Base-by-base conservation (phyloP, 257 asterid genomes). In the Solanum sparsipilum region DNA sequence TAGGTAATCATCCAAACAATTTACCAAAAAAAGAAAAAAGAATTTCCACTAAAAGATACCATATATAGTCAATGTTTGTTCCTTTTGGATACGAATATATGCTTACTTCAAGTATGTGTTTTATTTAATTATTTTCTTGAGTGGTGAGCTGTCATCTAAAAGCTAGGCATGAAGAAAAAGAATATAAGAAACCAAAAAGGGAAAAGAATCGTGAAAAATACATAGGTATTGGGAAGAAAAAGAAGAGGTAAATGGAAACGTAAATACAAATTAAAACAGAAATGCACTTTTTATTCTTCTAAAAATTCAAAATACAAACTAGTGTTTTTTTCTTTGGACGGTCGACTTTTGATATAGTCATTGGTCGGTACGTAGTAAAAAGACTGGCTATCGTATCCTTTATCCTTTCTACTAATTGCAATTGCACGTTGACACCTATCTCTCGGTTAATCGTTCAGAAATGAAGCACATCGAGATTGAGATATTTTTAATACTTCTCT, bases 311-410 rank as follows among this genome's bases (percentile, higher is more conserved):
- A 87, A 73, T 10, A 5, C 78, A 56, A 39, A 48, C 84, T 87
- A 68, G 83, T 31, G 84, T 93, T 93, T 91, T 71, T 91, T 91
- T 92, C 91, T 93, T 85, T 91, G 93, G 94, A 86, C 94, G 94
- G 97, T 91, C 92, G 91, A 89, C 35, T 27, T 70, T 71, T 31
- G n/a, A 56, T 23, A 76, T 44, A 23, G 39, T 78, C 39, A 27
- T 27, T 81, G 41, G 27, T 46, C 85, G 85, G 68, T 79, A 25
- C 27, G 25, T 44, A 15, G 27, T 79, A 27, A 79, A 79, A 81
- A 44, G 39, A 81, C 41, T 16, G 12, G 20, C 6, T 81, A 3
- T 73, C 82, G 29, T 78, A 41, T 79, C 65, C 35, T 79, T 25
- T 41, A 79, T 27, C 84, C 85, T 46, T 71, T 29, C 6, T 81